phyloP scores from a whole-genome alignment of 148 eudicot genomes.

The Arctostaphylos glauca region DNA sequence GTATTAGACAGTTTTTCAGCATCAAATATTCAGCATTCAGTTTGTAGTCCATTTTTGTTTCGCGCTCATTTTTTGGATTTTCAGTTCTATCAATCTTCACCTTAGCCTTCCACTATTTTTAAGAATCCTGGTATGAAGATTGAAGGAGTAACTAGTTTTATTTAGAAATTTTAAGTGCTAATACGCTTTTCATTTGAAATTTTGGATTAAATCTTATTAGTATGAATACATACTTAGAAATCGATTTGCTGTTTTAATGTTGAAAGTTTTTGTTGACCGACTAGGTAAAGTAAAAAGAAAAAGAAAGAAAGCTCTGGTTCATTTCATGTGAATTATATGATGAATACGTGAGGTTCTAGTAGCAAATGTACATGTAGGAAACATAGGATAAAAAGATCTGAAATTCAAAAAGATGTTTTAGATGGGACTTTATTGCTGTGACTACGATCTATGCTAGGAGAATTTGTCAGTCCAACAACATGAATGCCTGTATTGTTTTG shows the following conservation, averaged over 20 bases:
- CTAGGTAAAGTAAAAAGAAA: background rate
- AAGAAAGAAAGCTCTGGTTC: background rate
- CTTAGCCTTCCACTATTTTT: too few species aligned
- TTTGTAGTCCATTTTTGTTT: too few species aligned
- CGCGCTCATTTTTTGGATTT: too few species aligned
- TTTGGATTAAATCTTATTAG: background rate
- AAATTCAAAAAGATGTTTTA: constrained; percentile 6
- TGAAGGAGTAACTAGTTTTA: too few species aligned
- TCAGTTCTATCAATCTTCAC: too few species aligned
- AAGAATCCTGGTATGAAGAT: too few species aligned
- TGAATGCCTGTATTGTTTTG: background rate
- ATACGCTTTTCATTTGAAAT: too few species aligned
- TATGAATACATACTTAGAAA: background rate
- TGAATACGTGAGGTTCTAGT: background rate
- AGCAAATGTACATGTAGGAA: background rate
- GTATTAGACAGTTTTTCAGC: too few species aligned
- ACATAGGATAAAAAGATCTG: background rate
- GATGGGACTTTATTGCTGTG: background rate
- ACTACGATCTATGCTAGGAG: background rate
- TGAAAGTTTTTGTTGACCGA: background rate
- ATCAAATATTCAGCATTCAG: too few species aligned
- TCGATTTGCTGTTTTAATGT: background rate
- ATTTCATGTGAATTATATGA: background rate
- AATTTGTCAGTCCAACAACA: background rate
- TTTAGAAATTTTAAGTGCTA: too few species aligned